Base-by-base conservation (phyloP, 2,329 filamentous ascomycete genomes). In the Pseudogymnoascus sp. region DNA sequence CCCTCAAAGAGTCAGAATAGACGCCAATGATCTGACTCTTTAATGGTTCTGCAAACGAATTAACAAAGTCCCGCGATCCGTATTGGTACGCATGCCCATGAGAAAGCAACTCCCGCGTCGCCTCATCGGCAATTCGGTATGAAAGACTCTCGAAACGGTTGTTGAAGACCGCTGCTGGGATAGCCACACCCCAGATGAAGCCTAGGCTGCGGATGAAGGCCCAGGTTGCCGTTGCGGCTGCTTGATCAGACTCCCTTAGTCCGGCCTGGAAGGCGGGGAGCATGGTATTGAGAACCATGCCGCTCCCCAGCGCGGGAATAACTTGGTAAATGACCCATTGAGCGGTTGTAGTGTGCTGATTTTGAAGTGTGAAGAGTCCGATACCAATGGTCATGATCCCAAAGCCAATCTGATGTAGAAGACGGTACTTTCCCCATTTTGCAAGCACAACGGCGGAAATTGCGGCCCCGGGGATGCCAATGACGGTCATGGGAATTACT, bases 291-390 rank as follows among this genome's bases (percentile, higher is more conserved):
- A 80, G 70, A 4, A 77, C 64, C 1, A 81, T 64, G 1, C 81
- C 81, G 2, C 72, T 65, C 0, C 80, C 80, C 6, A 74, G 52
- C 0, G 75, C 74, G 0, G 68, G 69, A 39, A 80, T 19, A 3
- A 79, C 62, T 65, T 81, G 76, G 62, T 78, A 75, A 43, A 74
- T 67, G 0, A 78, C 74, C 77, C 78, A 81, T 2, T 63, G 68
- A 0, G 68, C 75, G 0, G 74, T 73, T 2, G 69, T 69, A 0
- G 78, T 76, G 11, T 72, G 63, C 1, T 68, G 61, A 41, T 75
- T 72, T 10, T 80, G 74, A 0, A 80, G 52, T 1, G 73, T 71
- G 2, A 79, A 73, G 0, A 80, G 66, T 0, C 79, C 80, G 14
- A 63, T 26, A 0, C 62, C 66, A 16, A 68, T 23, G 8, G 63